Percentiles rank a stretch among this genome's conserved stretches.
Conservation (phyloP, 108 stramenopile genomes). For the Cylindrotheca fusiformis region DNA sequence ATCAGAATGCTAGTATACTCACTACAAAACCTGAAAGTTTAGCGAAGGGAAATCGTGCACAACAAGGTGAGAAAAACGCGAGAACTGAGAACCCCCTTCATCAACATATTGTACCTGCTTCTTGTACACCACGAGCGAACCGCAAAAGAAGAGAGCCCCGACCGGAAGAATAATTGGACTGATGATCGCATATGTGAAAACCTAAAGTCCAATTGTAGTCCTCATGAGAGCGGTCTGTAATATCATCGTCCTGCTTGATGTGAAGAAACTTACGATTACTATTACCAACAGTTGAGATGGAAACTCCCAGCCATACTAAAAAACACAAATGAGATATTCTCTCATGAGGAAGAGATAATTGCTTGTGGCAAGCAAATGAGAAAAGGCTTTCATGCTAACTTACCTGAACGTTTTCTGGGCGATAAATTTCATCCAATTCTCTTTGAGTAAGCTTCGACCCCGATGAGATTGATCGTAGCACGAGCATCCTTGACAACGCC, state of each 20-base stretch:
- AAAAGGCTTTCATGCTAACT: background rate
- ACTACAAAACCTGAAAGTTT: too few species aligned
- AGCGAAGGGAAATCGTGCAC: too few species aligned
- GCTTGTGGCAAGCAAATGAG: background rate
- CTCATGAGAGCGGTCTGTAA: constrained; percentile 1
- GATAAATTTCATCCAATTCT: constrained; percentile 64
- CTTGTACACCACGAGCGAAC: constrained; percentile 85
- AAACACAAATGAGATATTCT: constrained; percentile 30
- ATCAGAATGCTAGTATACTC: too few species aligned
- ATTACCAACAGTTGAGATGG: constrained; percentile 81
- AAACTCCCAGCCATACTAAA: constrained; percentile 90
- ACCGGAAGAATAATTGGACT: constrained; percentile 83
- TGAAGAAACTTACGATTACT: constrained; percentile 44
- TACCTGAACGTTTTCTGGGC: constrained; percentile 39
- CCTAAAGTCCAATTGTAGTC: background rate
- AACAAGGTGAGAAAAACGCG: too few species aligned
- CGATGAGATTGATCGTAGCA: constrained; percentile 52
- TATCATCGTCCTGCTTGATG: constrained; percentile 65
- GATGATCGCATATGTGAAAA: constrained; percentile 65
- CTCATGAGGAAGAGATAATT: constrained; percentile 7
- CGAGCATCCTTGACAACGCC: constrained; percentile 56
- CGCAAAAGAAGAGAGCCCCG: constrained; percentile 73
- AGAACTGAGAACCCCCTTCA: too few species aligned
- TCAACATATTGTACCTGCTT: constrained; percentile 84
- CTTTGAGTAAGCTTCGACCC: constrained; percentile 72